Conservation (phyloP, 495 filamentous ascomycete species). For the Aspergillus heteromorphus region DNA sequence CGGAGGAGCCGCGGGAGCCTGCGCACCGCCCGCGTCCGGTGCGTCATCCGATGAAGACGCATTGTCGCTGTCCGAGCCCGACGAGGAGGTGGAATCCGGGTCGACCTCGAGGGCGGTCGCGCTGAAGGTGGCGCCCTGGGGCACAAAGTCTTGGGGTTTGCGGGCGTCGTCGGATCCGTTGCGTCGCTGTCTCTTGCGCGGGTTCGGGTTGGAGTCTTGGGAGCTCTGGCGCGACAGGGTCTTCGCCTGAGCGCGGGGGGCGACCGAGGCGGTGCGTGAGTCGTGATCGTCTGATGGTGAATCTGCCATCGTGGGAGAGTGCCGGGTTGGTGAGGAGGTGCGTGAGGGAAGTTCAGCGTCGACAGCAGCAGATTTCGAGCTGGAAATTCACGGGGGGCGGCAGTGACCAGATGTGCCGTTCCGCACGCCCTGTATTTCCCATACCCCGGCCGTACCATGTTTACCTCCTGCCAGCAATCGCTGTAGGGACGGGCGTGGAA, state of each 20-base stretch:
- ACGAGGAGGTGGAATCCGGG: constrained; percentile 30
- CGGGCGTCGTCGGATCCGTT: constrained; percentile 16
- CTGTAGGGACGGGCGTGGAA: too few relatives aligned
- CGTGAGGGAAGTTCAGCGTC: too few relatives aligned
- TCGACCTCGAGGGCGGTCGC: constrained; percentile 29
- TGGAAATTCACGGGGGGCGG: constrained; percentile 1
- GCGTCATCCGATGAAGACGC: constrained; percentile 4
- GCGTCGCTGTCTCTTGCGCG: constrained; percentile 28
- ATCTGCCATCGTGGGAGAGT: constrained; percentile 22
- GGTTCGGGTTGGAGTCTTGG: constrained; percentile 21
- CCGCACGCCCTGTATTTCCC: too few relatives aligned
- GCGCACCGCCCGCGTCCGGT: background rate
- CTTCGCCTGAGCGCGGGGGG: constrained; percentile 23
- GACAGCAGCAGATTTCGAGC: background rate
- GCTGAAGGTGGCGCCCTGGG: constrained; percentile 35
- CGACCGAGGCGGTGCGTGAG: constrained; percentile 38
- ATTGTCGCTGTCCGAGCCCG: constrained; percentile 19
- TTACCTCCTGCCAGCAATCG: too few relatives aligned
- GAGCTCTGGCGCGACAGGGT: constrained; percentile 23
- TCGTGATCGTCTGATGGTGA: constrained; percentile 36
- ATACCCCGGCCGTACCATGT: too few relatives aligned
- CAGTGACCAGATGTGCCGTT: background rate
- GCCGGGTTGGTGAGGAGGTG: background rate
- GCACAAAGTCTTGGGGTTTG: constrained; percentile 34
- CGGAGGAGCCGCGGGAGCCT: constrained; percentile 21